Base-by-base conservation (phyloP, 2,329 filamentous ascomycete species). In the Thyridium curvatum region DNA sequence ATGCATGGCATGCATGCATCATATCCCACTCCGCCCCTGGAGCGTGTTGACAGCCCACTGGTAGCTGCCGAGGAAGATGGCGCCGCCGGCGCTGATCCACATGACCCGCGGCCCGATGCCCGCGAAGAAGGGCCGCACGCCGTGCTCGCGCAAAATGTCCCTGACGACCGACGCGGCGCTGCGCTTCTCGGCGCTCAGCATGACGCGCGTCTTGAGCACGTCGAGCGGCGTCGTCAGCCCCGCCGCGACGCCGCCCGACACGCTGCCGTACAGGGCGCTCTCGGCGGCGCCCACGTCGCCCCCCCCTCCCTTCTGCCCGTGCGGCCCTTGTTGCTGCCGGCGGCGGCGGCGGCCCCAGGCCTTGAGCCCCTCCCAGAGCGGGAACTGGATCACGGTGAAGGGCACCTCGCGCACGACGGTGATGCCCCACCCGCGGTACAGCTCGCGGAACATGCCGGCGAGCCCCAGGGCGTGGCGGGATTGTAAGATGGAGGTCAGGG, bases 351-450 rank as follows among this genome's bases (percentile, higher is more conserved):
- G 62, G 6, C 80, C 71, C 74, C 78, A 86, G 32, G 71, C 70
- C 72, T 96, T 97, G 73, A 97, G 77, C 4, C 75, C 80, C 65
- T 98, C 93, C 93, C 93, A 98, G 46, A 98, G 74, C 34, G 93
- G 93, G 59, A 98, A 98, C 63, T 98, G 93, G 46, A 98, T 85
- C 9, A 96, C 82, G 3, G 94, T 97, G 55, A 98, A 98, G 4
- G 93, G 93, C 44, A 98, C 90, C 69, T 98, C 93, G 42, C 93
- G 80, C 66, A 96, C 84, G 38, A 98, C 82, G 2, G 93, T 98
- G 51, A 97, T 89, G 14, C 80, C 77, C 75, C 89, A 95, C 2
- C 94, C 93, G 29, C 93, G 75, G 62, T 98, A 98, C 40, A 98
- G 64, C 64, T 96, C 90, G 44, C 77, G 69, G 72, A 86, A 81